Evolutionary conservation across 2,329 filamentous ascomycete genomes (phyloP).

Genomic region (Acarospora socialis): DNA sequence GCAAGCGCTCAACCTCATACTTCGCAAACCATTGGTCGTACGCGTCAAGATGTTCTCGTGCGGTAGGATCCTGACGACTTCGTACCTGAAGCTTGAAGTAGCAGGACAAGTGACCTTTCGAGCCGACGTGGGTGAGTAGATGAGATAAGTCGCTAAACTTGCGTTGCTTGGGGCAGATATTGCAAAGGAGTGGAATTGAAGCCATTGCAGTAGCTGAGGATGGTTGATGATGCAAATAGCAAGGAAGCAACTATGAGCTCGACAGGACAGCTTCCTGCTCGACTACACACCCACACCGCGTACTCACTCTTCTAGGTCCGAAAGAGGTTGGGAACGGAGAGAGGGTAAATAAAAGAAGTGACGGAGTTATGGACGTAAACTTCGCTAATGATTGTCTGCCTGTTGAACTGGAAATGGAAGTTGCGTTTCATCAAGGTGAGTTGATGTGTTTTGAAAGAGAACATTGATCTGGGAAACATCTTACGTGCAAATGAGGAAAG

Average conservation of each 20-base stretch:
- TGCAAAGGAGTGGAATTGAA: conserved; percentile 59
- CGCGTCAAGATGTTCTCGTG: conserved; percentile 45
- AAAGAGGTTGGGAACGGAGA: conserved; percentile 3
- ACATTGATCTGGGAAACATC: no score
- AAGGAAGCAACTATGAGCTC: conserved; percentile 8
- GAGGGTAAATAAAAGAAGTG: conserved; percentile 8
- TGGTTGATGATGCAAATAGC: background rate
- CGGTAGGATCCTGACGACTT: conserved; percentile 50
- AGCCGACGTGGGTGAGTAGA: conserved; percentile 79
- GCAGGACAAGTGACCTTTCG: conserved; percentile 79
- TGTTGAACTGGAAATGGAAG: no score
- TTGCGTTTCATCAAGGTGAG: no score
- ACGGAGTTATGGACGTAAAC: conserved; percentile 4
- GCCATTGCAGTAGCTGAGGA: conserved; percentile 22
- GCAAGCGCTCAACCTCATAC: conserved; percentile 55
- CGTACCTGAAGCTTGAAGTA: conserved; percentile 69
- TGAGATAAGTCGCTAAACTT: conserved; percentile 84
- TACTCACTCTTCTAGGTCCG: background rate
- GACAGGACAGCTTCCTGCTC: conserved; percentile 8
- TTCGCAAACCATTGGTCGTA: conserved; percentile 69
- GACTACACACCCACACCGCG: conserved; percentile 3
- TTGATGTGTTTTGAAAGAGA: no score
- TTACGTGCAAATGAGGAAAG: no score
- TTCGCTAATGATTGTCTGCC: no score
- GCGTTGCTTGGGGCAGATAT: conserved; percentile 65